Conservation (phyloP, 768 basidiomycete species). For the Mycena albidolilacea region DNA sequence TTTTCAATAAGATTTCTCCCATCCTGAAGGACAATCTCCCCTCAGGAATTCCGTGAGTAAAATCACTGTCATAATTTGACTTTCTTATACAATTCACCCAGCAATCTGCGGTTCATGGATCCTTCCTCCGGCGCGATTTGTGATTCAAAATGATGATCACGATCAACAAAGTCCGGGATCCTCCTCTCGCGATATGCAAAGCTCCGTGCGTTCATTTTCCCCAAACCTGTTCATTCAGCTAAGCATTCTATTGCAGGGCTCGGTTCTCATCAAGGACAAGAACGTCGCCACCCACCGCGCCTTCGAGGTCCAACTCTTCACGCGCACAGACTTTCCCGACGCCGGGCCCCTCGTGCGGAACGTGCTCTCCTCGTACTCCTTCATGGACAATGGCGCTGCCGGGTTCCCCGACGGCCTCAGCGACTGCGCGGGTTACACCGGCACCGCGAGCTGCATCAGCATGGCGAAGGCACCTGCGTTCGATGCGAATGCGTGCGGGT, state of each 20-base stretch:
- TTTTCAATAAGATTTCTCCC: neutral
- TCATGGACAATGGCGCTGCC: constrained; percentile 27
- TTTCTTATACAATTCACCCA: neutral
- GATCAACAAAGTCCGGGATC: constrained; percentile 23
- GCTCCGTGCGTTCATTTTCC: neutral
- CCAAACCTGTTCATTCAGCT: neutral
- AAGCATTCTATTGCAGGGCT: neutral
- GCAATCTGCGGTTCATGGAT: constrained; percentile 28
- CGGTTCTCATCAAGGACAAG: constrained; percentile 26
- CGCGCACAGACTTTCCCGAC: constrained; percentile 27
- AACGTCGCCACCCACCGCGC: constrained; percentile 24
- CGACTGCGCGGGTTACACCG: constrained; percentile 27
- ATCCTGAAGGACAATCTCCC: neutral
- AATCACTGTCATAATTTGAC: neutral
- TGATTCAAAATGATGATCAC: constrained; percentile 27
- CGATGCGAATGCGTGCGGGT: constrained; percentile 21
- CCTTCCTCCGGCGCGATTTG: constrained; percentile 10
- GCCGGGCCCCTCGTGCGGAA: constrained; percentile 25
- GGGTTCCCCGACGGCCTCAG: constrained; percentile 29
- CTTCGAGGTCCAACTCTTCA: constrained; percentile 25
- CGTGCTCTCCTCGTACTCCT: constrained; percentile 25
- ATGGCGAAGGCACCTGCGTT: constrained; percentile 25
- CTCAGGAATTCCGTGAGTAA: constrained; percentile 24
- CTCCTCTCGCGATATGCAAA: constrained; percentile 26
- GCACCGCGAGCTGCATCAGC: constrained; percentile 25